These are phyloP conservation scores for Penicillium fimorum DNA, from an alignment of 495 filamentous ascomycete species.

Conservation along the genomic window DNA sequence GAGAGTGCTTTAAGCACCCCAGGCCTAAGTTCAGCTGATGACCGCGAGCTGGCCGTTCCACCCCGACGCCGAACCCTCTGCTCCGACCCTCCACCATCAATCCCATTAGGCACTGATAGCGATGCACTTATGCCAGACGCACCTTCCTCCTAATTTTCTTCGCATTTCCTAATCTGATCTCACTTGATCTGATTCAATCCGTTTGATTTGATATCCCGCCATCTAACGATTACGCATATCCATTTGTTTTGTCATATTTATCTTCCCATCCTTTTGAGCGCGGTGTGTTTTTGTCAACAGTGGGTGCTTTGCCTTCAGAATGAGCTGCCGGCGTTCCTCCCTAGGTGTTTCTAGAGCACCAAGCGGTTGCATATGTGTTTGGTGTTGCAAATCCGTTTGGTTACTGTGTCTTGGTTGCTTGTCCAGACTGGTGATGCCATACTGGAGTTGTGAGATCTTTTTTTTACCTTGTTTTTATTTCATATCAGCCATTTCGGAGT, in stretches of 20 bases:
- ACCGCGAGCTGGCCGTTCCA: constrained; percentile 14
- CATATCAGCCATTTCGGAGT: constrained; percentile 7
- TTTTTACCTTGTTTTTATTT: background rate
- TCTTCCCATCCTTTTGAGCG: constrained; percentile 18
- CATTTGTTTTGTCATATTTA: constrained; percentile 21
- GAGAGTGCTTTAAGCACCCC: constrained; percentile 43
- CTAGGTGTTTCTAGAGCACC: constrained; percentile 17
- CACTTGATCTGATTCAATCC: background rate
- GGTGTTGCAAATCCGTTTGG: constrained; percentile 20
- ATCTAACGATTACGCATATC: constrained; percentile 31
- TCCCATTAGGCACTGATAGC: constrained; percentile 28
- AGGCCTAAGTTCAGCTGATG: constrained; percentile 26
- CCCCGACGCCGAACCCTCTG: constrained; percentile 25
- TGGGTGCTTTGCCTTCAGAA: constrained; percentile 12
- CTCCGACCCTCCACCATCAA: constrained; percentile 37
- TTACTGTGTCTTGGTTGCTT: constrained; percentile 1
- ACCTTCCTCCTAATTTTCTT: constrained; percentile 25
- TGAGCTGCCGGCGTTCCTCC: constrained; percentile 14
- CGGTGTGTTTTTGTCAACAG: constrained; percentile 9
- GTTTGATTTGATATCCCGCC: constrained; percentile 14
- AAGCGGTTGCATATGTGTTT: constrained; percentile 22
- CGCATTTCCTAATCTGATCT: constrained; percentile 11
- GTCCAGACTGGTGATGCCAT: constrained; percentile 2
- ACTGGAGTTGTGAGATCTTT: background rate
- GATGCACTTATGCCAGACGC: constrained; percentile 46